phyloP scores from a whole-genome alignment of 2,329 filamentous ascomycete genomes.

The Exophiala alcalophila region DNA sequence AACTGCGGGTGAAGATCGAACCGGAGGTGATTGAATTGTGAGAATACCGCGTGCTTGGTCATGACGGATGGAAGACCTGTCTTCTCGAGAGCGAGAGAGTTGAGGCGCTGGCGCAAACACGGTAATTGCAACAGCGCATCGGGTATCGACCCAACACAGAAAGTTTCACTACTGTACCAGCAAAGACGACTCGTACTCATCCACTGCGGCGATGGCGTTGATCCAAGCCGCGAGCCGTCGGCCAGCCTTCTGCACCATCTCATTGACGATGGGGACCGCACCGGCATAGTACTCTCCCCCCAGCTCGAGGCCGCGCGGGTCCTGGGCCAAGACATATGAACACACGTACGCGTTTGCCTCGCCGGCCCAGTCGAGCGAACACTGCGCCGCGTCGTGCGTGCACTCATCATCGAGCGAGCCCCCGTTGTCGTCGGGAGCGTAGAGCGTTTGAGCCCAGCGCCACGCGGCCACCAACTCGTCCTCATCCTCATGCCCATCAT shows the following conservation, averaged over 20 bases:
- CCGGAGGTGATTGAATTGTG: no score
- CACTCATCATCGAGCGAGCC: conserved; percentile 20
- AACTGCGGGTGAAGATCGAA: no score
- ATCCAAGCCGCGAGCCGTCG: conserved; percentile 29
- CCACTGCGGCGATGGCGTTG: no score
- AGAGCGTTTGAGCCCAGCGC: conserved; percentile 57
- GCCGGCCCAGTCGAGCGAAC: conserved; percentile 55
- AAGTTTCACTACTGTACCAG: no score
- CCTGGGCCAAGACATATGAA: conserved; percentile 62
- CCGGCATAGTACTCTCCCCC: conserved; percentile 29
- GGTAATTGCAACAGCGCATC: no score
- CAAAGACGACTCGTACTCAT: no score
- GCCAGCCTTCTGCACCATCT: conserved; percentile 27
- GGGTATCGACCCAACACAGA: no score
- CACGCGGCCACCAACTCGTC: conserved; percentile 22
- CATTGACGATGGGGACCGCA: conserved; percentile 27
- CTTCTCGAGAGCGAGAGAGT: no score
- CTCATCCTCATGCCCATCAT: conserved; percentile 4
- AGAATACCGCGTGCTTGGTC: conserved; percentile 7
- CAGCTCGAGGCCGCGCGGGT: conserved; percentile 51
- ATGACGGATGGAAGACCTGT: no score
- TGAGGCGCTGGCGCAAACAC: no score
- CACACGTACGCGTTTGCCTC: conserved; percentile 64
- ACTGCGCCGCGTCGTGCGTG: conserved; percentile 16
- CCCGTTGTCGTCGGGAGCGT: conserved; percentile 25